Base-by-base conservation (phyloP, 441 rosid genomes). In the Kokia cookei region DNA sequence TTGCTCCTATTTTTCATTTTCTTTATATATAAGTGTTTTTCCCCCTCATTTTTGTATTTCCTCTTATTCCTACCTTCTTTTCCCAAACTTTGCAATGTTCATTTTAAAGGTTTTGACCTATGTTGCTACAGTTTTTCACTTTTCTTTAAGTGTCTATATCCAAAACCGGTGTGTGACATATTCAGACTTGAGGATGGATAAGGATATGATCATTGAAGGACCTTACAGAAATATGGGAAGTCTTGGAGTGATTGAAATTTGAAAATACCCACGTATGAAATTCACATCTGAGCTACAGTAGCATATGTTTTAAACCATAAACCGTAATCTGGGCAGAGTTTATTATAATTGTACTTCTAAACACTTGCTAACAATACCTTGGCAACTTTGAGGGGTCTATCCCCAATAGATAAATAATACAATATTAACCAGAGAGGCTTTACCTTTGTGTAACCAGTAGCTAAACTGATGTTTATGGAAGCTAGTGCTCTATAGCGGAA, bases 21-120 rank as follows among this genome's bases (percentile, higher is more conserved):
- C 26, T 7, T 48, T 37, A 37, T 37, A 37, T 37, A 37, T 93
- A 86, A 85, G 98, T 87, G 58, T 26, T 35, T 27, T 45, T 37
- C 8, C 26, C 42, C 9, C 29, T 65, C 37, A 50, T 3, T 51
- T 12, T 17, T 14, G 15, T 5, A 10, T 14, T 22, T 11, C 11
- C 7, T 48, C 35, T 53, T 14, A 15, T 45, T 35, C 37, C 35
- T 71, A 14, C 22, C 19, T 58, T 22, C 35, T 43, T 12, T 42
- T 14, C 9, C 32, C 42, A 24, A 58, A 37, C 1, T 12, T 27
- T 0, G 37, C 11, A 66, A 24, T 59, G 45, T 59, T 0, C 6
- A 19, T 55, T 42, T 55, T 55, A 40, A 11, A 22, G 35, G 65
- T 58, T 59, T 58, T 14, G 5, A 51, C 15, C 17, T 51, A 51